phyloP scores from a whole-genome alignment of 352 stramenopile species.

The Pythium insidiosum region DNA sequence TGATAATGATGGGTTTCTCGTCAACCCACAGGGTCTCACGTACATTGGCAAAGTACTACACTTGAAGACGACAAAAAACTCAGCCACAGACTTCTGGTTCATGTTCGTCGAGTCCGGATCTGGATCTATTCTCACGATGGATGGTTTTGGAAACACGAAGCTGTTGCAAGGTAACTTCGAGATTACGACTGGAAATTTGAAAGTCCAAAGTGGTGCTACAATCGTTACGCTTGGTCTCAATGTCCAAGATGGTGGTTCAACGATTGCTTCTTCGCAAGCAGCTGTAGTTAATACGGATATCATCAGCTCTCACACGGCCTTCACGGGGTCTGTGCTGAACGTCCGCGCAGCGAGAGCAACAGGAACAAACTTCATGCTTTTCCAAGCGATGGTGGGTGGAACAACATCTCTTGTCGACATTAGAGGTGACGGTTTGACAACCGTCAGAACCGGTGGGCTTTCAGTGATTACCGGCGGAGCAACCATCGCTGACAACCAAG shows the following conservation, averaged over 20 bases:
- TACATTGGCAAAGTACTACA: slow-evolving; percentile 59
- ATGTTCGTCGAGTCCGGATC: slow-evolving; percentile 42
- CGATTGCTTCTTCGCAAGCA: slow-evolving; percentile 19
- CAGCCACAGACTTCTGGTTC: slow-evolving; percentile 55
- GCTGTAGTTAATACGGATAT: slow-evolving; percentile 21
- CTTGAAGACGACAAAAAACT: slow-evolving; percentile 46
- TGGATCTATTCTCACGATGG: slow-evolving; percentile 41
- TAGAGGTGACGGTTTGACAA: slow-evolving; percentile 36
- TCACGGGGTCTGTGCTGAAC: slow-evolving; percentile 25
- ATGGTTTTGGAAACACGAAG: slow-evolving; percentile 39
- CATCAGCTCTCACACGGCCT: slow-evolving; percentile 22
- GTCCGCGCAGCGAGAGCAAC: slow-evolving; percentile 18
- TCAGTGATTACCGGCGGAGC: slow-evolving; percentile 26
- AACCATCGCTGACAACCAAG: slow-evolving; percentile 23
- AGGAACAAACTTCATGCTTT: slow-evolving; percentile 28
- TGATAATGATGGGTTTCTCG: slow-evolving; percentile 62
- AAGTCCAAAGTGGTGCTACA: slow-evolving; percentile 26
- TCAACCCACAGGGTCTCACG: slow-evolving; percentile 38
- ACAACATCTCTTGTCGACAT: slow-evolving; percentile 28
- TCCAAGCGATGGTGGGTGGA: slow-evolving; percentile 21
- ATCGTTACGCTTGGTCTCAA: slow-evolving; percentile 29
- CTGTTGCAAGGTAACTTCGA: slow-evolving; percentile 37
- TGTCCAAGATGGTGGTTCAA: slow-evolving; percentile 21
- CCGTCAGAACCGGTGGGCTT: slow-evolving; percentile 31
- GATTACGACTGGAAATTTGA: slow-evolving; percentile 43